Base-by-base conservation (phyloP, 2,329 filamentous ascomycete species). In the Talaromyces marneffei region DNA sequence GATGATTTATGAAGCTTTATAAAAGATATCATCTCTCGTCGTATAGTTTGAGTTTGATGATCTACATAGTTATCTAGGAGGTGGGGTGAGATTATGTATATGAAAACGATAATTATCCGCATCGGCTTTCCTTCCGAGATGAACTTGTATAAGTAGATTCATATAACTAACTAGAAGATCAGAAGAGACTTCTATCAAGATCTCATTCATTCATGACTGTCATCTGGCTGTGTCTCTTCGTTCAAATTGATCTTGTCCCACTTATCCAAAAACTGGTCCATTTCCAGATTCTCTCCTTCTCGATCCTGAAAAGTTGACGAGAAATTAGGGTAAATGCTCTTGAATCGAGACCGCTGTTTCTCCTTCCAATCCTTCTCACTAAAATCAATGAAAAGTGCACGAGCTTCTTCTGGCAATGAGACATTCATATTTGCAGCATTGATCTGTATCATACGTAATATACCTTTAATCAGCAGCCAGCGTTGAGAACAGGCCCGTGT, bases 121-220 rank as follows among this genome's bases (percentile, higher is more conserved):
- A 27, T 48, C 59, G 59, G 59, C 40, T 57, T 61, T 57, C 40
- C 39, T 48, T 57, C 59, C 59, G 59, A 55, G 12, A 12, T 12
- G 35, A 40, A 39, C 16, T 14, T 20, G 29, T 27, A 6, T 40
- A 27, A 7, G 10, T 7, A 35, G 3, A 33, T 31, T 50, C 20
- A 27, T 20, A 12, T n/a, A n/a, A n/a, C n/a, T n/a, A n/a, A n/a
- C n/a, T n/a, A n/a, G n/a, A 42, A 10, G 9, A 46, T 16, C 27
- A 27, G 2, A 7, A 25, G 5, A 27, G 4, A 7, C 25, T 46
- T 29, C 25, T 48, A n/a, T 29, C 23, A 16, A 8, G 14, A 3
- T n/a, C 16, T 29, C n/a, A 33, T 18, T 46, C 10, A 48, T 29
- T n/a, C 14, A 3, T 52, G 29, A 35, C 48, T 52, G 29, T 16